Evolutionary conservation across 192 early-diverging fungal genomes (phyloP).

Genomic region (Backusella mclennaniae): DNA sequence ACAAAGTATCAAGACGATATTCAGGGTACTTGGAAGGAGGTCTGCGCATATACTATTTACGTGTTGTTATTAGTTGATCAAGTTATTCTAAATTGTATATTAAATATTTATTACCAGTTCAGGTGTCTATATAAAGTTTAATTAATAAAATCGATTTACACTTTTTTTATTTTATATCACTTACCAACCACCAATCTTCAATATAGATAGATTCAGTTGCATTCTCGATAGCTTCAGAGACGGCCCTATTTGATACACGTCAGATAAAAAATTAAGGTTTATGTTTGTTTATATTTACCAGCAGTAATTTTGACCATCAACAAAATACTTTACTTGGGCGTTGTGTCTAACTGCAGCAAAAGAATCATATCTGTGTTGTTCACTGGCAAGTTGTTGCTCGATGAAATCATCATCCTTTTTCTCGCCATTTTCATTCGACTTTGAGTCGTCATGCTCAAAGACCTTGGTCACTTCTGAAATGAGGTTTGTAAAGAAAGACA

Average conservation of each 20-base stretch:
- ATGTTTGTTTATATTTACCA: constrained; percentile 25
- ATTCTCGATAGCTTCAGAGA: constrained; percentile 69
- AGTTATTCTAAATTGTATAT: neutral
- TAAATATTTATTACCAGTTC: neutral
- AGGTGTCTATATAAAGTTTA: neutral
- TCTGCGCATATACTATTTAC: constrained; percentile 66
- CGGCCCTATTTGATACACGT: constrained; percentile 36
- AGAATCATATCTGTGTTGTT: constrained; percentile 62
- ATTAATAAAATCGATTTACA: neutral
- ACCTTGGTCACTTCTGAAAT: constrained; percentile 23
- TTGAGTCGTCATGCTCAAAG: constrained; percentile 21
- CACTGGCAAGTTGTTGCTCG: constrained; percentile 34
- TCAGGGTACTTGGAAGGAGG: constrained; percentile 71
- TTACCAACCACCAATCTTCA: constrained; percentile 85
- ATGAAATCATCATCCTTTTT: constrained; percentile 38
- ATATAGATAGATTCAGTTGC: constrained; percentile 70
- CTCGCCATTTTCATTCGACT: neutral
- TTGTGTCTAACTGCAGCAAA: constrained; percentile 74
- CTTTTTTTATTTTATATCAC: neutral
- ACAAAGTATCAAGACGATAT: constrained; percentile 74
- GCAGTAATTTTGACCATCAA: constrained; percentile 80
- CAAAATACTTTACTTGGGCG: constrained; percentile 65
- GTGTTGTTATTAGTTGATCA: neutral
- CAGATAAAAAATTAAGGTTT: neutral
- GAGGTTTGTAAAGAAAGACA: constrained; percentile 20